Evolutionary conservation across 2,329 filamentous ascomycete species (phyloP), one percentile per base, ranked within the genome.

Genomic region (Exserohilum rostratum): DNA sequence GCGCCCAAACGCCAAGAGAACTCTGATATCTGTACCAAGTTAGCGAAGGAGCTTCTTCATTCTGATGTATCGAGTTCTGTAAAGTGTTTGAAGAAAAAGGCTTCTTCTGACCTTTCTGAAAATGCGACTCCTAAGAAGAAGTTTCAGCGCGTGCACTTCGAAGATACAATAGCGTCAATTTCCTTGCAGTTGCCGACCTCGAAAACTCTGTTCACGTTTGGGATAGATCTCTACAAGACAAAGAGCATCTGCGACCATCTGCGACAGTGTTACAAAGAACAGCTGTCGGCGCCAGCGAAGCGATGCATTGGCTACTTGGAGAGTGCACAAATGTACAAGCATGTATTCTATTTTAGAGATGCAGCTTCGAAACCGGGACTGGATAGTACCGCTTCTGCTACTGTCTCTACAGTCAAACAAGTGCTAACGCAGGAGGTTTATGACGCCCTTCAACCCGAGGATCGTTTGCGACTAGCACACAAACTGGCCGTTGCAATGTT

Each of bases 211-310:
- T 40, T 35, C 0, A 43, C 50, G 9, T 27, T 48, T 12, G 50
- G 57, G 22, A 44, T 65, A 13, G 53, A 70, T 43, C 59, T 70
- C 9, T 61, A 60, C 33, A 54, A 68, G n/a, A 56, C 54, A 1
- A 67, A 61, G 13, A 65, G 64, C 45, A 62, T 69, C 4, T 70
- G 65, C 33, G 50, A 60, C 17, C 66, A 68, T 27, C 22, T 70
- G 7, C 59, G 60, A 37, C 54, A 53, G 17, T 60, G 51, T 42
- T 40, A 64, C 12, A 52, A 54, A 17, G 20, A 49, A 11, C 42
- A 50, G 13, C 34, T 43, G 11, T 55, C 43, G 1, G 15, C 27
- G 29, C 29, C 30, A 6, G 42, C 27, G 13, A 44, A 44, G 27
- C 55, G 50, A 3, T 68, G 65, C 40, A 34, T 69, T 20, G 67